These are phyloP conservation scores for Taxillus chinensis DNA, from an alignment of 164 flowering plant species.

Conservation along the genomic window DNA sequence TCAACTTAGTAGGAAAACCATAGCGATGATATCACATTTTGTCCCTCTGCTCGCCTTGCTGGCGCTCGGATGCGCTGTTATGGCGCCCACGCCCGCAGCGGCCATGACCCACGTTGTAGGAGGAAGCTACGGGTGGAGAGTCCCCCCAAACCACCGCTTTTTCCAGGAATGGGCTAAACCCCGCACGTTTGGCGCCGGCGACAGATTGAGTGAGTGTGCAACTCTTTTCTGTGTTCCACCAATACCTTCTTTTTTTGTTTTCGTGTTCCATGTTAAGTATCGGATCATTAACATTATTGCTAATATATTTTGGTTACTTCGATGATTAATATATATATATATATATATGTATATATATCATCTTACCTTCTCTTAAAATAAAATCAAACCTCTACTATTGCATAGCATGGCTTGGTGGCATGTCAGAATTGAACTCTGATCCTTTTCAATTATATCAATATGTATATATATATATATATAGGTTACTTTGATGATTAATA, in stretches of 20 bases:
- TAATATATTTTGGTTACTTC: no score
- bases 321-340: no score
- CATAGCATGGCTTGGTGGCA: no score
- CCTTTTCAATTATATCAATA: no score
- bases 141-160: conserved; percentile 21
- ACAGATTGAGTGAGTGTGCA: conserved; percentile 23
- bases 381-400: no score
- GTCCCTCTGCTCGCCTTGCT: conserved; percentile 4
- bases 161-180: conserved; percentile 39
- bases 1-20: neutral
- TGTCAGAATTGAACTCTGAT: no score
- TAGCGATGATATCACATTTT: neutral
- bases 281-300: no score
- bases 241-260: neutral
- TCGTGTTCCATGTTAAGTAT: no score
- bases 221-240: neutral
- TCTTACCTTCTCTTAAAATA: no score
- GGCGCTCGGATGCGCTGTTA: conserved; percentile 9
- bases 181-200: conserved; percentile 33
- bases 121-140: conserved; percentile 26
- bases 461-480: no score
- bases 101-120: conserved; percentile 37
- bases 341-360: no score
- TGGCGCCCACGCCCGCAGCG: conserved; percentile 6
- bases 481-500: no score